These are phyloP conservation scores for Ballota nigra DNA, from an alignment of 257 asterid genomes.

Conservation along the genomic window DNA sequence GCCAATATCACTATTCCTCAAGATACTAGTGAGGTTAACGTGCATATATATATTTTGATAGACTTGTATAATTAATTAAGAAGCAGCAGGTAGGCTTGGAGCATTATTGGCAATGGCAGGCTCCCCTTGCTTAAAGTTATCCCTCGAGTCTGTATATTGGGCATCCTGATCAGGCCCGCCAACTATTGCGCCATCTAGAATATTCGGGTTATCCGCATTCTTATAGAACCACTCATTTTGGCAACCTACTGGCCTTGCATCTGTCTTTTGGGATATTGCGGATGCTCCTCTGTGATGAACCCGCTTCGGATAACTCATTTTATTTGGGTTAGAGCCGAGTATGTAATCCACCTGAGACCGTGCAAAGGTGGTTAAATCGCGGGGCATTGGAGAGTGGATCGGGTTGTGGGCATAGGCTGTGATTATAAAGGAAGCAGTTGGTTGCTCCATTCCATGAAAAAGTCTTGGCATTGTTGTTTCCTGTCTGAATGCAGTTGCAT, in stretches of 20 bases:
- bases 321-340: conserved; percentile 49
- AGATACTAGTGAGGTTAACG: not conserved
- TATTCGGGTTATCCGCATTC: conserved; percentile 51
- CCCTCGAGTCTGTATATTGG: conserved; percentile 33
- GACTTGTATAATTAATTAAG: not conserved
- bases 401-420: conserved; percentile 37
- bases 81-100: conserved; percentile 37
- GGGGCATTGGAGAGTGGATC: conserved; percentile 28
- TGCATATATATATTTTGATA: too few species aligned
- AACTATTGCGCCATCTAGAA: conserved; percentile 56
- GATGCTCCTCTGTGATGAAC: conserved; percentile 71
- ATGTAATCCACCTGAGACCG: conserved; percentile 59
- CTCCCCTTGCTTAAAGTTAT: conserved; percentile 48
- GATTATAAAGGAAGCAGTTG: conserved; percentile 47
- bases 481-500: conserved; percentile 54
- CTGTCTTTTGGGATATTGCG: conserved; percentile 42
- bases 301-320: conserved; percentile 50
- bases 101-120: conserved; percentile 52
- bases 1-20: not conserved
- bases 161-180: conserved; percentile 62
- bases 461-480: conserved; percentile 32
- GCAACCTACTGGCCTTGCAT: conserved; percentile 34
- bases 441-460: conserved; percentile 46
- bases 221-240: conserved; percentile 37
- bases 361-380: conserved; percentile 27